Evolutionary conservation across 1,139 yeast genomes (phyloP).

Genomic region (Arxiozyma heterogenica): DNA sequence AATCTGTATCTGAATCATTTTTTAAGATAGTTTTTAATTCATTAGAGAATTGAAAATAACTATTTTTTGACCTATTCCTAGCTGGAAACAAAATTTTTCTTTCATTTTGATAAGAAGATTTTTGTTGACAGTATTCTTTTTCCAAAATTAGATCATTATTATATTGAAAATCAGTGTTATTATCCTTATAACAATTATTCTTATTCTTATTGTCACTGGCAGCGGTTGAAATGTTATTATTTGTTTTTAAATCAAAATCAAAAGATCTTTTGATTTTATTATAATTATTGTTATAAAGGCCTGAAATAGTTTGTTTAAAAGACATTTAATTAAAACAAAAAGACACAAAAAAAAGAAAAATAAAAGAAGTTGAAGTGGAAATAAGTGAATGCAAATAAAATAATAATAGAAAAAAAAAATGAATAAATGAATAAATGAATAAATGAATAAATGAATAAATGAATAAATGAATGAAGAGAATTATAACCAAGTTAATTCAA

Average conservation of each 20-base stretch:
- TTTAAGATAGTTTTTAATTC: background rate
- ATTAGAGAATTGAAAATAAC: conserved; percentile 3
- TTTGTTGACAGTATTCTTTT: background rate
- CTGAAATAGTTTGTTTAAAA: conserved; percentile 9
- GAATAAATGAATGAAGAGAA: conserved; percentile 2
- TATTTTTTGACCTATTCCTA: background rate
- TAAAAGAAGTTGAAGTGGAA: background rate
- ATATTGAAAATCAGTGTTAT: background rate
- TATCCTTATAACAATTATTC: no score
- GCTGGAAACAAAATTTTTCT: conserved; percentile 4
- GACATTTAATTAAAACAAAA: conserved; percentile 5
- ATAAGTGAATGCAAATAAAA: background rate
- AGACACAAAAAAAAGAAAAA: background rate
- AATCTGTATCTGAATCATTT: background rate
- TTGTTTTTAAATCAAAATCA: background rate
- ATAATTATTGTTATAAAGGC: conserved; percentile 5
- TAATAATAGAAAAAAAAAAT: background rate
- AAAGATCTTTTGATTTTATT: conserved; percentile 1
- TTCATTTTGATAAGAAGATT: background rate
- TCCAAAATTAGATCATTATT: background rate
- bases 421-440: conserved; percentile 1
- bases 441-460: conserved; percentile 2
- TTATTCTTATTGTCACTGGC: no score
- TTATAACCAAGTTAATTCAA: background rate
- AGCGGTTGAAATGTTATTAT: background rate